These are phyloP conservation scores for Filobasidium wieringae DNA, from an alignment of 768 basidiomycete species.

Conservation along the genomic window DNA sequence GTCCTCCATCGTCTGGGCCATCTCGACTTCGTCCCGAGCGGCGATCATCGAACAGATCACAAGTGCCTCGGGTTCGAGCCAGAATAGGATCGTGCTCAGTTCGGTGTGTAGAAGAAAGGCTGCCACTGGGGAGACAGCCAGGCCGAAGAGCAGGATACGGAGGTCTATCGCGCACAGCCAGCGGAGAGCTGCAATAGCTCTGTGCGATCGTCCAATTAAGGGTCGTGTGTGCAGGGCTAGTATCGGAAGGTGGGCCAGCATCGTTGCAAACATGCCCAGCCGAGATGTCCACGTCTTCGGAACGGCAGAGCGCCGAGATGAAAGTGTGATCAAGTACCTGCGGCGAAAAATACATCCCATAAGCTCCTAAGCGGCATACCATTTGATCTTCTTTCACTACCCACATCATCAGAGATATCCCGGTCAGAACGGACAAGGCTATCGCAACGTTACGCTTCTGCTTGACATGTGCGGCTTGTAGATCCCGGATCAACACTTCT, in stretches of 20 bases:
- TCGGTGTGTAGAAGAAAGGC: slow-evolving; percentile 1
- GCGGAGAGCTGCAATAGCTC: background rate
- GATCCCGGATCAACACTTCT: background rate
- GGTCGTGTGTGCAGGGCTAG: too few species aligned
- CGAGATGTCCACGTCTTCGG: too few species aligned
- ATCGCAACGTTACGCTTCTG: background rate
- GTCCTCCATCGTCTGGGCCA: background rate
- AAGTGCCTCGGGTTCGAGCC: background rate
- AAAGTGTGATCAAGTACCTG: too few species aligned
- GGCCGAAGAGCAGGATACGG: background rate
- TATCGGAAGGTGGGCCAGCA: too few species aligned
- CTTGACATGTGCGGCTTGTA: background rate
- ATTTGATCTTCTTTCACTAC: too few species aligned
- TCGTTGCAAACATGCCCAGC: too few species aligned
- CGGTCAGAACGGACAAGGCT: background rate
- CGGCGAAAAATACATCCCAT: too few species aligned
- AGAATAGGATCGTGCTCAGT: slow-evolving; percentile 2
- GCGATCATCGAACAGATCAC: background rate
- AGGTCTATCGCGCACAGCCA: too few species aligned
- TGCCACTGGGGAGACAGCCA: slow-evolving; percentile 1
- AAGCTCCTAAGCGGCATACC: too few species aligned
- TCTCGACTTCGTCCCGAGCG: background rate
- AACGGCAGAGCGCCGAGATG: too few species aligned
- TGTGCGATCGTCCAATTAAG: too few species aligned
- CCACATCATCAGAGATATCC: background rate